These are phyloP conservation scores for Aspergillus conjunctus DNA, from an alignment of 495 filamentous ascomycete species.

Conservation along the genomic window DNA sequence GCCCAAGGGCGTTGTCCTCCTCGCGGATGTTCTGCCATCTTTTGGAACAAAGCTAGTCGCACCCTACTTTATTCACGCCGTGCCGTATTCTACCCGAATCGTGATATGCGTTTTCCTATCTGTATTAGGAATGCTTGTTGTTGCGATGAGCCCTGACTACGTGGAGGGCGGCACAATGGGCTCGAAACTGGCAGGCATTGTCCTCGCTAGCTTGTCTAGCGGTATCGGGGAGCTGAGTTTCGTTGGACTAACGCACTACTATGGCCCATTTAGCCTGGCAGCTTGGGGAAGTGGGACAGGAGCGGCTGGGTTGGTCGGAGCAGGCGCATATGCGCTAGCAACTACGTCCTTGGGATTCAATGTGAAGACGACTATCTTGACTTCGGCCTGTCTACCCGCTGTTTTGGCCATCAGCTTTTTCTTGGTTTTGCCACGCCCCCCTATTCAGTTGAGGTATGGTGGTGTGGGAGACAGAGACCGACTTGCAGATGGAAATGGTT, in stretches of 20 bases:
- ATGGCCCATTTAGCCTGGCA: conserved; percentile 86
- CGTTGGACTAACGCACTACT: conserved; percentile 87
- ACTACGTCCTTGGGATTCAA: conserved; percentile 76
- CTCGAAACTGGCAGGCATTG: conserved; percentile 77
- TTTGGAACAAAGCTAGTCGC: conserved; percentile 86
- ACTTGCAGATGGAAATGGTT: conserved; percentile 37
- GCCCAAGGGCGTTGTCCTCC: conserved; percentile 88
- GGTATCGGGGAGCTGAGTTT: conserved; percentile 90
- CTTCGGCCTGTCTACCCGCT: conserved; percentile 73
- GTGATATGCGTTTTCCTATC: conserved; percentile 72
- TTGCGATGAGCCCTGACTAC: conserved; percentile 72
- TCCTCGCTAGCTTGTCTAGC: conserved; percentile 80
- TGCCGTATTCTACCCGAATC: conserved; percentile 78
- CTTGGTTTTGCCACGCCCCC: conserved; percentile 66
- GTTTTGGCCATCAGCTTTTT: conserved; percentile 90
- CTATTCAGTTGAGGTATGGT: conserved; percentile 48
- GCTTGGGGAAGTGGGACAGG: conserved; percentile 94
- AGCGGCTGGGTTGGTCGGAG: conserved; percentile 82
- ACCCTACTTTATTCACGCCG: conserved; percentile 87
- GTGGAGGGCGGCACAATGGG: conserved; percentile 61
- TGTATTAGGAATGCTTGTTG: conserved; percentile 79
- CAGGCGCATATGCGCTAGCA: conserved; percentile 81
- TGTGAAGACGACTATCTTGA: conserved; percentile 69
- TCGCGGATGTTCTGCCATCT: conserved; percentile 87
- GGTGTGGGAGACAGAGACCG: conserved; percentile 42